phyloP scores from a whole-genome alignment of 2,329 filamentous ascomycete genomes.

The Lachnellula suecica region DNA sequence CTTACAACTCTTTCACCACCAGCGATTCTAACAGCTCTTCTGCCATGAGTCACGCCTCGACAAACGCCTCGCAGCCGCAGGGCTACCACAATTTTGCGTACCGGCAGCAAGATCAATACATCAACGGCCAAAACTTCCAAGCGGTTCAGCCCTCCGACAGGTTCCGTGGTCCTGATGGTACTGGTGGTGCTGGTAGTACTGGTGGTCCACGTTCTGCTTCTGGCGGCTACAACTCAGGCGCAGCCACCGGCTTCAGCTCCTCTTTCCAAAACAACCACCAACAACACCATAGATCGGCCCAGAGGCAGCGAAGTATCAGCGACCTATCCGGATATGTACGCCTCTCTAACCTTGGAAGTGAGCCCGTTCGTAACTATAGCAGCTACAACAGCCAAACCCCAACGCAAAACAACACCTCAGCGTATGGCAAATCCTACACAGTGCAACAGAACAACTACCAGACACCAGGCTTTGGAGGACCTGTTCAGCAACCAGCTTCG shows the following conservation, averaged over 20 bases:
- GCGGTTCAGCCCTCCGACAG: neutral
- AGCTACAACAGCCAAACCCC: too few relatives aligned
- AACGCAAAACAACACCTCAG: too few relatives aligned
- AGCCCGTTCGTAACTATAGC: conserved; percentile 3
- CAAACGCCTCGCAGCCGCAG: neutral
- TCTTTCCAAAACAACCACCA: neutral
- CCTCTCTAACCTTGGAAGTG: conserved; percentile 5
- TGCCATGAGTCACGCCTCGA: neutral
- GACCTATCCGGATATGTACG: neutral
- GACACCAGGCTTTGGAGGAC: neutral
- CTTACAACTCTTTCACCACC: neutral
- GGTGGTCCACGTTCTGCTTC: too few relatives aligned
- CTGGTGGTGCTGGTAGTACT: too few relatives aligned
- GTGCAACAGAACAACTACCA: neutral
- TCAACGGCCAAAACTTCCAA: too few relatives aligned
- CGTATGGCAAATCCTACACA: too few relatives aligned
- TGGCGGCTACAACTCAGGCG: too few relatives aligned
- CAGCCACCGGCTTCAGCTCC: neutral
- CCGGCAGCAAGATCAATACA: neutral
- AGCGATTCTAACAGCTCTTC: neutral
- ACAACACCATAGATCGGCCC: neutral
- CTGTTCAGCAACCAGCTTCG: neutral
- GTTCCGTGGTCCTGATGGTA: neutral
- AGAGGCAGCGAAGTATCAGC: neutral
- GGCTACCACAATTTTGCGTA: neutral